These are phyloP conservation scores for Blastobotrys niveus DNA, from an alignment of 1,139 yeast genomes.

Conservation along the genomic window DNA sequence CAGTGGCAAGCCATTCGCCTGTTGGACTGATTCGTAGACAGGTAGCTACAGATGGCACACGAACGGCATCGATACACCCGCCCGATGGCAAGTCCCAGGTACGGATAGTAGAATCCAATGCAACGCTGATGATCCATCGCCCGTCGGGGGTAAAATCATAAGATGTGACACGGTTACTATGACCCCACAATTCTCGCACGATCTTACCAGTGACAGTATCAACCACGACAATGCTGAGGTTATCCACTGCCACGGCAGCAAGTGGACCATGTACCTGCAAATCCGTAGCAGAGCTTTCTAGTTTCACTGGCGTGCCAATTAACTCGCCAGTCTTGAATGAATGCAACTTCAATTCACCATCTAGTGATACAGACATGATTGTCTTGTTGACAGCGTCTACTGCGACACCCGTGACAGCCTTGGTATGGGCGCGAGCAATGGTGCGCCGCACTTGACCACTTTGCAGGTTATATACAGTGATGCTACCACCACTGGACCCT, in stretches of 20 bases:
- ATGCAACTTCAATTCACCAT: slow-evolving; percentile 84
- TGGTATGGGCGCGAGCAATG: slow-evolving; percentile 55
- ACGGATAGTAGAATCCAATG: slow-evolving; percentile 81
- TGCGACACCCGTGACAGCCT: slow-evolving; percentile 82
- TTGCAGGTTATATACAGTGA: slow-evolving; percentile 84
- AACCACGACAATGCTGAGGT: slow-evolving; percentile 73
- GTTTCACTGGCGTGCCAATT: slow-evolving; percentile 59
- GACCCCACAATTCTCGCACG: slow-evolving; percentile 88
- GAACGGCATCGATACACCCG: slow-evolving; percentile 89
- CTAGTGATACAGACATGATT: slow-evolving; percentile 83
- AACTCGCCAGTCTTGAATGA: slow-evolving; percentile 70
- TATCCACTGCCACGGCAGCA: slow-evolving; percentile 81
- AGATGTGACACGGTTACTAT: slow-evolving; percentile 79
- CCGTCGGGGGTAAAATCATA: slow-evolving; percentile 94
- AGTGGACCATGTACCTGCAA: slow-evolving; percentile 77
- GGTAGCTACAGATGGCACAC: slow-evolving; percentile 73
- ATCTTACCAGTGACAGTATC: slow-evolving; percentile 77
- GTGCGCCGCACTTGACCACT: slow-evolving; percentile 73
- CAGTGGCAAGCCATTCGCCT: slow-evolving; percentile 88
- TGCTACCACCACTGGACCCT: slow-evolving; percentile 88
- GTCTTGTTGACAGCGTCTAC: slow-evolving; percentile 84
- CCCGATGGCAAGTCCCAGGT: slow-evolving; percentile 99
- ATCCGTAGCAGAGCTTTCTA: slow-evolving; percentile 73
- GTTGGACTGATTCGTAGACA: slow-evolving; percentile 74
- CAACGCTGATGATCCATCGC: slow-evolving; percentile 84